Evolutionary conservation across 768 basidiomycete genomes (phyloP).

Genomic region (Amanita thiersii): DNA sequence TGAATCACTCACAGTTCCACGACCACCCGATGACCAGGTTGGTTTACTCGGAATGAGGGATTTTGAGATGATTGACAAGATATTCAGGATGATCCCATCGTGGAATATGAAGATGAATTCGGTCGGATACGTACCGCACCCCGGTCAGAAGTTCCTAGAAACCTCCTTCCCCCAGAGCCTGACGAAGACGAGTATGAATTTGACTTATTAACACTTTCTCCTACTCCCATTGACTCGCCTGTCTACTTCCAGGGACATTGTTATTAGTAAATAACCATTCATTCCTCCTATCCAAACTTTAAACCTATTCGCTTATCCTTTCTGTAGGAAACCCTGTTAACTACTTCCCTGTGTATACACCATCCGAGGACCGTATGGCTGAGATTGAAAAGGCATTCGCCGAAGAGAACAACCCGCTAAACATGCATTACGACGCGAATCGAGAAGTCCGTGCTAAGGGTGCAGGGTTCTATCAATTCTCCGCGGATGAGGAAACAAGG

Average conservation of each 20-base stretch:
- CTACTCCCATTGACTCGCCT: constrained; percentile 8
- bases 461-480: constrained; percentile 90
- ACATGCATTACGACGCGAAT: constrained; percentile 75
- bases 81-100: constrained; percentile 60
- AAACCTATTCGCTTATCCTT: constrained; percentile 6
- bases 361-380: constrained; percentile 70
- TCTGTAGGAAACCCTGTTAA: constrained; percentile 67
- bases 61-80: background rate
- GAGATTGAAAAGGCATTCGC: constrained; percentile 63
- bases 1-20: constrained; percentile 64
- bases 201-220: constrained; percentile 6
- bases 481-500: constrained; percentile 74
- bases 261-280: constrained; percentile 38
- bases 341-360: constrained; percentile 85
- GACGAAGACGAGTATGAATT: constrained; percentile 47
- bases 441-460: constrained; percentile 82
- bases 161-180: constrained; percentile 42
- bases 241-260: constrained; percentile 36
- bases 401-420: constrained; percentile 66
- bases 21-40: constrained; percentile 33
- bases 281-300: background rate
- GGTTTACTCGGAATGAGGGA: constrained; percentile 7
- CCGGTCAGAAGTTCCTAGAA: constrained; percentile 71
- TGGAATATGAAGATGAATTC: constrained; percentile 86
- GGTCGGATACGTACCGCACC: constrained; percentile 64